Conservation (phyloP, 345 rosid genomes). For the Gynandropsis gynandra region DNA sequence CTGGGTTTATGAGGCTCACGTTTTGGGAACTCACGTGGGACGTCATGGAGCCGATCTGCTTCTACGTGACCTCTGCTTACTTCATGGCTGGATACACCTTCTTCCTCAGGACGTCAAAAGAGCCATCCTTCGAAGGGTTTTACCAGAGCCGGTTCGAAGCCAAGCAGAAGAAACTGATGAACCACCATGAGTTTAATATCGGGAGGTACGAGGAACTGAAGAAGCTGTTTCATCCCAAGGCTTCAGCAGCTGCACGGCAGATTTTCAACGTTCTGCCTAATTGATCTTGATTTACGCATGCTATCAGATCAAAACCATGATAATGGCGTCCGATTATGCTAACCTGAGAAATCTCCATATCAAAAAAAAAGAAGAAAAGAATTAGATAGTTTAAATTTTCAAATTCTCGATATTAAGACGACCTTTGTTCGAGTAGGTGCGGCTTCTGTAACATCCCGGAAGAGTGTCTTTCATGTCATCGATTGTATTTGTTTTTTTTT, state of each 20-base stretch:
- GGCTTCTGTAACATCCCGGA: conserved; percentile 17
- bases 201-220: conserved; percentile 53
- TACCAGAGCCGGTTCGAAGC: conserved; percentile 59
- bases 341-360: neutral
- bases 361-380: no score
- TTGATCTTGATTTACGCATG: neutral
- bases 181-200: conserved; percentile 40
- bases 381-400: no score
- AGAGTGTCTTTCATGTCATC: conserved; percentile 1
- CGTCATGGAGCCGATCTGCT: conserved; percentile 98
- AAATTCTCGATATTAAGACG: no score
- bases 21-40: conserved; percentile 99
- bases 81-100: conserved; percentile 69
- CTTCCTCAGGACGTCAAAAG: conserved; percentile 76
- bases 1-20: conserved; percentile 87
- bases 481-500: no score
- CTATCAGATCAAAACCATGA: neutral
- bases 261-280: conserved; percentile 18
- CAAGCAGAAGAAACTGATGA: conserved; percentile 56
- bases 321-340: conserved; percentile 15
- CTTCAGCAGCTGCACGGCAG: conserved; percentile 19
- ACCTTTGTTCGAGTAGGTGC: conserved; percentile 14
- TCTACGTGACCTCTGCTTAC: conserved; percentile 60
- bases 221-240: conserved; percentile 29
- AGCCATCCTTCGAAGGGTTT: conserved; percentile 87